Evolutionary conservation across 345 rosid genomes (phyloP), one percentile per base, ranked within the genome.

Genomic region (Eucalyptus viminalis): DNA sequence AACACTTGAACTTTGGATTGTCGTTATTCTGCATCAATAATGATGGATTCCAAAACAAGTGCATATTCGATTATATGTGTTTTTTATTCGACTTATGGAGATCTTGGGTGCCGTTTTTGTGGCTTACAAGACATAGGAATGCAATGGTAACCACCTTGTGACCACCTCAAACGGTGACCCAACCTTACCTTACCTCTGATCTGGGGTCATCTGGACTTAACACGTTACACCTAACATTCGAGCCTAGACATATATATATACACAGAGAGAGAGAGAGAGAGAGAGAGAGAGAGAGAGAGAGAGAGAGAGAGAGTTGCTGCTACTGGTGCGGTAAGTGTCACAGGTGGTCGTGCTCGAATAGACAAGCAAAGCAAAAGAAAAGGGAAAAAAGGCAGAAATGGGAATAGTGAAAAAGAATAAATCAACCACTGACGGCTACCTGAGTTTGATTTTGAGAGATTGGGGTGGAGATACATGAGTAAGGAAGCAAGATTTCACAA

Each of bases 11-110:
- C 10, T 44, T 44, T 44, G 45, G 10, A 44, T 44, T 1, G 10
- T 44, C 45, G 2, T 44, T 44, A 44, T 44, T 44, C 1, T 1
- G 3, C 45, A 44, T 44, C 1, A 44, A 44, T 0, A 44, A 44
- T 44, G 9, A 44, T 44, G 10, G 45, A 44, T 44, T 44, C 45
- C 45, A 44, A 44, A 44, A 8, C 3, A 44, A 1, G 10, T 44
- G 47, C 47, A 44, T 8, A 44, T 10, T 44, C 10, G 47, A 44
- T 44, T 44, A 44, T 44, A 44, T 44, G 47, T 44, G 47, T 1
- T 44, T 44, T 44, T 44, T 44, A 44, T 44, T 44, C 0, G 47
- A 44, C 47, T 44, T 44, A 8, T 44, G 10, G 10, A 44, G 47
- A 44, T 44, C 1, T 44, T 44, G 47, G 45, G 3, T 8, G 47